Evolutionary conservation across 2,329 filamentous ascomycete genomes (phyloP).

Genomic region (Pleoardoris graminearum): DNA sequence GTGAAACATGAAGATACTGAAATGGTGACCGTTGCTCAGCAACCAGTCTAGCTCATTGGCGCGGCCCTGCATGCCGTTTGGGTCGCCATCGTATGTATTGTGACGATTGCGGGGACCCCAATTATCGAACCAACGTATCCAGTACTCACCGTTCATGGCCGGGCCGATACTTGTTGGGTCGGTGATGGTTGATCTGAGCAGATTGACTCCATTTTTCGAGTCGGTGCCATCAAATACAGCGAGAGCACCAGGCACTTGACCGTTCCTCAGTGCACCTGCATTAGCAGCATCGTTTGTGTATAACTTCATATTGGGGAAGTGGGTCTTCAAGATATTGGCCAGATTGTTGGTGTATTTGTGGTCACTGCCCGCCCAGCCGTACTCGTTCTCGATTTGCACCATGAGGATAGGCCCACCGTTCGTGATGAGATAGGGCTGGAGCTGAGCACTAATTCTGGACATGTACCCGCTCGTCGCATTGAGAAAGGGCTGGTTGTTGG

Average conservation of each 20-base stretch:
- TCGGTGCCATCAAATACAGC: constrained; percentile 53
- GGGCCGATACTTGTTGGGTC: constrained; percentile 50
- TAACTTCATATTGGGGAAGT: constrained; percentile 49
- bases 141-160: constrained; percentile 56
- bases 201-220: constrained; percentile 46
- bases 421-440: constrained; percentile 45
- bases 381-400: constrained; percentile 58
- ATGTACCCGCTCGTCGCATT: constrained; percentile 46
- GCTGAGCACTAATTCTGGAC: constrained; percentile 43
- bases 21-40: constrained; percentile 38
- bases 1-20: constrained; percentile 59
- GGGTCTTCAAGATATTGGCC: constrained; percentile 47
- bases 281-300: constrained; percentile 57
- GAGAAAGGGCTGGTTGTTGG: constrained; percentile 49
- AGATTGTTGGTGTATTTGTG: constrained; percentile 50
- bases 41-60: constrained; percentile 29
- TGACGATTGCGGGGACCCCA: constrained; percentile 35
- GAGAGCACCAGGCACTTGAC: constrained; percentile 50
- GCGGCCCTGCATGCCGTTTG: constrained; percentile 35
- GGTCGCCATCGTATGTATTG: constrained; percentile 24
- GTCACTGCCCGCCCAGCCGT: constrained; percentile 54
- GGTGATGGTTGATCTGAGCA: constrained; percentile 50
- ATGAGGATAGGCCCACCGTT: constrained; percentile 54
- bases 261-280: constrained; percentile 49
- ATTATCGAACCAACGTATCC: constrained; percentile 50